Conservation (phyloP, 176 grass and related monocot species). For the Bolboschoenus planiculmis region DNA sequence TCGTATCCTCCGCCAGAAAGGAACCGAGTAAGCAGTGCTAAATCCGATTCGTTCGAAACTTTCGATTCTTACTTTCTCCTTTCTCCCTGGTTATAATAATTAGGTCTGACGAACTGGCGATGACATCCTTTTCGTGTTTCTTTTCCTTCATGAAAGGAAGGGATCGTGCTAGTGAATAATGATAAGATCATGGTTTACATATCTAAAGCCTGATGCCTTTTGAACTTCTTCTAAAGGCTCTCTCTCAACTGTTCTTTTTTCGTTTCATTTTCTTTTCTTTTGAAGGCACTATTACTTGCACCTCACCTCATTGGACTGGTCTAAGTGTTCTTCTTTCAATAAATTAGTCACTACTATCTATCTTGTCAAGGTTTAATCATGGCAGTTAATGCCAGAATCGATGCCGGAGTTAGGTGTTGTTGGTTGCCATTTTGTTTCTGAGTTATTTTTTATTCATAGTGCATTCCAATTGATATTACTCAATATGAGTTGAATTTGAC, state of each 20-base stretch:
- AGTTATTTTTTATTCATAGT: neutral
- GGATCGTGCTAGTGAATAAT: neutral
- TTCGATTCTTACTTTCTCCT: neutral
- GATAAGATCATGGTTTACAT: neutral
- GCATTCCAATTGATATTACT: neutral
- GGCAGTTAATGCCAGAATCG: neutral
- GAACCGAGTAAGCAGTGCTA: constrained; percentile 48
- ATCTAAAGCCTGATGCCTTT: too few species aligned
- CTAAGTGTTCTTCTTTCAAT: neutral
- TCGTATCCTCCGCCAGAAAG: constrained; percentile 83
- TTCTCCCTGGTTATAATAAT: neutral
- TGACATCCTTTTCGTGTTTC: neutral
- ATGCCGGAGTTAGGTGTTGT: neutral
- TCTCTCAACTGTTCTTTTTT: too few species aligned
- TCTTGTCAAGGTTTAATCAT: neutral
- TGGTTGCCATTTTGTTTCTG: neutral
- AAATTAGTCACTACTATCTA: neutral
- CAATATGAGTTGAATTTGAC: neutral
- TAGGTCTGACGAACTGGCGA: neutral
- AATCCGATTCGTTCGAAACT: neutral
- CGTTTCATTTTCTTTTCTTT: too few species aligned
- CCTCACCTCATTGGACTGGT: neutral
- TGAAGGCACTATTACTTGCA: neutral
- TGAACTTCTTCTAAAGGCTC: too few species aligned
- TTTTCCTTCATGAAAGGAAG: neutral